Percentiles rank a stretch among this genome's conserved stretches.
phyloP scores from a whole-genome alignment of 176 grass and related monocot genomes.

The Tillandsia leiboldiana region DNA sequence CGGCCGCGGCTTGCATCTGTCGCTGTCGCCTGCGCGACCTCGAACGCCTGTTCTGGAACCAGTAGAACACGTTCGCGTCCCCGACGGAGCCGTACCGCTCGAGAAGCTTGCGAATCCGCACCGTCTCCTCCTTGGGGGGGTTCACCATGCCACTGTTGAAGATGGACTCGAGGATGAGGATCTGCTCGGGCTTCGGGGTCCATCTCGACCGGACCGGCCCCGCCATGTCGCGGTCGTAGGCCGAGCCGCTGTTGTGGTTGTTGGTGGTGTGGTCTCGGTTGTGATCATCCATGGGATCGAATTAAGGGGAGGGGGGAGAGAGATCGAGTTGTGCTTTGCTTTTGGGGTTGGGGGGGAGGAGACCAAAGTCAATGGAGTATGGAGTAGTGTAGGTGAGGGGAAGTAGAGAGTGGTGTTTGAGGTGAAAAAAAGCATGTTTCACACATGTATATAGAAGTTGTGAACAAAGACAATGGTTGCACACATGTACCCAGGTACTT shows the following conservation, averaged over 20 bases:
- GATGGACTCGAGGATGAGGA: conserved; percentile 95
- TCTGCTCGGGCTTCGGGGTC: conserved; percentile 92
- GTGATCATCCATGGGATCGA: not conserved
- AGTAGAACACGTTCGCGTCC: conserved; percentile 96
- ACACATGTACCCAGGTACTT: not conserved
- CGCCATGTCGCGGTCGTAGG: conserved; percentile 6
- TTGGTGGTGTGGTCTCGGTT: not conserved
- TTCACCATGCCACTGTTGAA: conserved; percentile 97
- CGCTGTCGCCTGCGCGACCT: conserved; percentile 82
- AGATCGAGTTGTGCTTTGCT: not conserved
- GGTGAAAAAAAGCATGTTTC: not conserved
- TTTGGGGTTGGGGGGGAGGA: not conserved
- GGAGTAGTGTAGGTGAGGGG: not conserved
- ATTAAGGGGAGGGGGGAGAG: not conserved
- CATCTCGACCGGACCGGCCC: conserved; percentile 78
- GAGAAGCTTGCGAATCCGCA: conserved; percentile 88
- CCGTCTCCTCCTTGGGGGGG: conserved; percentile 83
- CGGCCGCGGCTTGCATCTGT: conserved; percentile 67
- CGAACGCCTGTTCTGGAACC: conserved; percentile 92
- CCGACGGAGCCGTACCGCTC: conserved; percentile 79
- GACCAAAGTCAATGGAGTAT: not conserved
- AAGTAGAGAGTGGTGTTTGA: not conserved
- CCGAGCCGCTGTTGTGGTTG: not conserved
- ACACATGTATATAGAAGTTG: not conserved
- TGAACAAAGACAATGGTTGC: not conserved